Base-by-base conservation (phyloP, 129 eudicot species). In the Tagetes patula region DNA sequence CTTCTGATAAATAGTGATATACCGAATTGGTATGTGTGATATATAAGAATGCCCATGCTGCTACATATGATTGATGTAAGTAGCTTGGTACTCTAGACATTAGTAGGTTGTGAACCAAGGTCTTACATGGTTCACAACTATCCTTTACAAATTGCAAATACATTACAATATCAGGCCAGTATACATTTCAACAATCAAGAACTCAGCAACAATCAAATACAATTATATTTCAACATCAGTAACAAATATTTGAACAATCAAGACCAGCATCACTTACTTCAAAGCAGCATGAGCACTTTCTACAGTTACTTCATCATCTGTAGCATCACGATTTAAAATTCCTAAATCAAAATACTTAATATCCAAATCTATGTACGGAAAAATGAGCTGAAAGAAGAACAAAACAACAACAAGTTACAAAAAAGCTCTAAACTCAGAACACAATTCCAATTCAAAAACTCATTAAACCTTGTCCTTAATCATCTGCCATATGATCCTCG, bases 231-330 rank as follows among this genome's bases (percentile, higher is more conserved):
- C 27, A 20, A 20, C 27, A 20, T 20, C 27, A 20, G 27, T 20
- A 20, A 20, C 27, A 20, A 20, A 20, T 20, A 20, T 20, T 20
- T 20, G 27, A 20, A 20, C 3, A 3, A 75, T 12, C 32, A 0
- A 1, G 27, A 30, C n/a, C 5, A 71, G 14, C 43, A 11, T 8
- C 59, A 81, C 88, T 83, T 82, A 92, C 98, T 87, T 85, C 27
- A 89, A 85, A 67, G 98, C 83, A 7, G 98, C 96, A 77, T 85
- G 83, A 12, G 98, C 98, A 65, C 95, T 87, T 84, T 92, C 96
- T 10, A 84, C 92, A 40, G 98, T 92, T 34, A 92, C 96, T 82
- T 78, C 78, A 84, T 92, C 98, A 74, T 84, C 83, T 7, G 98
- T 92, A 10, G 98, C 91, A 79, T 92, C 96, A 39, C 98, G 95